phyloP scores from a whole-genome alignment of 352 stramenopile species.

The Blastocystis sp. region DNA sequence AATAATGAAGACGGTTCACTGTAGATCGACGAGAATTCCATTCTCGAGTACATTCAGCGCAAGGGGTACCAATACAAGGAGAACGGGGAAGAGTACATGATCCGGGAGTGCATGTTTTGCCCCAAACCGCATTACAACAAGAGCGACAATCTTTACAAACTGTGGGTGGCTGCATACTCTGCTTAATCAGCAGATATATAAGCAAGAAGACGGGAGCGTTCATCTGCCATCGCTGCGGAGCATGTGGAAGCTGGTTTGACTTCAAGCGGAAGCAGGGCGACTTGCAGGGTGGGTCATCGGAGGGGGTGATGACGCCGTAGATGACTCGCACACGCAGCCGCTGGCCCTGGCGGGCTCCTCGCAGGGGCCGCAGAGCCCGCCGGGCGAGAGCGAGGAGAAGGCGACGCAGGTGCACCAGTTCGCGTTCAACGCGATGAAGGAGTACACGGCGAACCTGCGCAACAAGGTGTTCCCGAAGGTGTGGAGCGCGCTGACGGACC shows the following conservation, averaged over 20 bases:
- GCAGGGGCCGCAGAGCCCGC: no score
- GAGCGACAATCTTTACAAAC: conserved; percentile 83
- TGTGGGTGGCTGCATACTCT: conserved; percentile 70
- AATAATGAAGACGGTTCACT: neutral
- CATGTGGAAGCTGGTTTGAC: conserved; percentile 82
- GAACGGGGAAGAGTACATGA: conserved; percentile 58
- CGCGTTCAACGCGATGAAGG: conserved; percentile 47
- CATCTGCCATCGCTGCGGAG: conserved; percentile 84
- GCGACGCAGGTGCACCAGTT: conserved; percentile 36
- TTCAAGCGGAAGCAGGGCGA: conserved; percentile 79
- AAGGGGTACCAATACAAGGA: conserved; percentile 66
- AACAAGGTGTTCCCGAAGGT: conserved; percentile 29
- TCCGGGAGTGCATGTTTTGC: conserved; percentile 74
- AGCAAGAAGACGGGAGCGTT: conserved; percentile 81
- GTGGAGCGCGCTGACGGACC: conserved; percentile 41
- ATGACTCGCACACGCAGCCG: neutral
- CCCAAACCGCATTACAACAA: conserved; percentile 78
- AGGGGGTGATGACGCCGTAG: neutral
- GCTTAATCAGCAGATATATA: conserved; percentile 74
- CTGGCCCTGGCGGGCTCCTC: neutral
- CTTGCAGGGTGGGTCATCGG: conserved; percentile 21
- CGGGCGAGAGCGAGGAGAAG: neutral
- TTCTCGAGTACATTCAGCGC: conserved; percentile 54
- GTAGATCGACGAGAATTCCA: conserved; percentile 65
- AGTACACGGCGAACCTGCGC: conserved; percentile 56